phyloP scores from a whole-genome alignment of 1,139 yeast genomes.

The Hyphopichia fennica region DNA sequence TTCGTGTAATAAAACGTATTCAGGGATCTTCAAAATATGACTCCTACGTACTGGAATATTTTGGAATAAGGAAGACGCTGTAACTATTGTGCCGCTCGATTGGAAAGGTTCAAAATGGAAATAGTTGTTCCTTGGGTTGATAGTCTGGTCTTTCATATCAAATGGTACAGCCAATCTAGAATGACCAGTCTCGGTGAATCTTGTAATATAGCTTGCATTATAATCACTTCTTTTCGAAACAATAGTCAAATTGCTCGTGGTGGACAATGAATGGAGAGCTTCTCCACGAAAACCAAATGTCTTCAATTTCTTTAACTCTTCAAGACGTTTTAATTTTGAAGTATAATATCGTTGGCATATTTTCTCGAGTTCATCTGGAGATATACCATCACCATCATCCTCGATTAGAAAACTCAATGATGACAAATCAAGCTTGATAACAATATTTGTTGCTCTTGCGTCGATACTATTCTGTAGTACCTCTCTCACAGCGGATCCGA shows the following conservation, averaged over 20 bases:
- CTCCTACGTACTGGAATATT: slow-evolving; percentile 58
- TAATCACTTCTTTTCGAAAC: slow-evolving; percentile 26
- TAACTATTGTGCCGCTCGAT: slow-evolving; percentile 51
- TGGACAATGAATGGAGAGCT: slow-evolving; percentile 63
- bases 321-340: slow-evolving; percentile 57
- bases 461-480: slow-evolving; percentile 79
- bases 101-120: slow-evolving; percentile 1
- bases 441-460: slow-evolving; percentile 66
- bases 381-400: slow-evolving; percentile 80
- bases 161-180: neutral
- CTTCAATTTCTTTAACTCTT: slow-evolving; percentile 46
- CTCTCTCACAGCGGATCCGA: slow-evolving; percentile 59
- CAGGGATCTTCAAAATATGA: slow-evolving; percentile 21
- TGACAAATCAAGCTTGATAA: slow-evolving; percentile 61
- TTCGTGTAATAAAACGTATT: slow-evolving; percentile 22
- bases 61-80: slow-evolving; percentile 49
- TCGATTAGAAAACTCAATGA: slow-evolving; percentile 58
- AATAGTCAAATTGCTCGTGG: slow-evolving; percentile 33
- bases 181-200: neutral
- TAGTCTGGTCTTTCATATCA: neutral
- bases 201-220: neutral
- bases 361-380: slow-evolving; percentile 52
- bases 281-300: slow-evolving; percentile 86
- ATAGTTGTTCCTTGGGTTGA: neutral
- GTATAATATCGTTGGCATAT: slow-evolving; percentile 72